Evolutionary conservation across 1,139 yeast species (phyloP).

Genomic region (Pneumocystis sp.): DNA sequence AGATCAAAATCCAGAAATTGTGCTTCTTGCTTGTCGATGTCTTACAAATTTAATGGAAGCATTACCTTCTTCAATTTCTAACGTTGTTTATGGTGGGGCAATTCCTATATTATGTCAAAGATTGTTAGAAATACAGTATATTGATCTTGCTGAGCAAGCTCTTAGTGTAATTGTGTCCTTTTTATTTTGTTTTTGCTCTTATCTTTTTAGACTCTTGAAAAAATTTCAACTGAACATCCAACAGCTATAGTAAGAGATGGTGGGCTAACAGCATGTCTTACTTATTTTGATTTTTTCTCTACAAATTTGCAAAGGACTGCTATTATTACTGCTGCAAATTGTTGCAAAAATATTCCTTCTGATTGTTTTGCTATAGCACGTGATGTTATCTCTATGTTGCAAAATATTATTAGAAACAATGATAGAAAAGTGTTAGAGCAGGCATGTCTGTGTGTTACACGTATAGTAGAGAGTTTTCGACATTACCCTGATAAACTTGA

Average conservation of each 20-base stretch:
- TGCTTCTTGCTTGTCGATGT: constrained; percentile 73
- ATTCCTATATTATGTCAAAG: constrained; percentile 53
- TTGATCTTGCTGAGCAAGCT: constrained; percentile 88
- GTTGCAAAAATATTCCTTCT: constrained; percentile 40
- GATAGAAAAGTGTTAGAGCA: constrained; percentile 56
- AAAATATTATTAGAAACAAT: constrained; percentile 45
- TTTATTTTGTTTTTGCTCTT: neutral
- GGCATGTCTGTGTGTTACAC: constrained; percentile 53
- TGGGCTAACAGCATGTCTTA: constrained; percentile 53
- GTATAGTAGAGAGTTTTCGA: constrained; percentile 43
- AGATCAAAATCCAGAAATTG: constrained; percentile 55
- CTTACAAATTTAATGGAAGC: constrained; percentile 70
- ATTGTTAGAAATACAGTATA: constrained; percentile 60
- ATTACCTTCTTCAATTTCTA: constrained; percentile 48
- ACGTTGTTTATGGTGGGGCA: constrained; percentile 52
- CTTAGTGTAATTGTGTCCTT: constrained; percentile 37
- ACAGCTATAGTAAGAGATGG: constrained; percentile 31
- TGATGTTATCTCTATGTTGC: constrained; percentile 47
- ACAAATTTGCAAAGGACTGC: constrained; percentile 82
- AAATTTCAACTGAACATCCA: constrained; percentile 26
- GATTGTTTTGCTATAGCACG: constrained; percentile 35
- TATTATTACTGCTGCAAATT: constrained; percentile 58
- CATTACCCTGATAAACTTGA: constrained; percentile 34
- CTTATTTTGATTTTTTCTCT: constrained; percentile 75
- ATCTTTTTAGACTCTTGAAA: constrained; percentile 22